Evolutionary conservation across 306 rosid genomes (phyloP), one percentile per base, ranked within the genome.

Genomic region (Delonix regia): DNA sequence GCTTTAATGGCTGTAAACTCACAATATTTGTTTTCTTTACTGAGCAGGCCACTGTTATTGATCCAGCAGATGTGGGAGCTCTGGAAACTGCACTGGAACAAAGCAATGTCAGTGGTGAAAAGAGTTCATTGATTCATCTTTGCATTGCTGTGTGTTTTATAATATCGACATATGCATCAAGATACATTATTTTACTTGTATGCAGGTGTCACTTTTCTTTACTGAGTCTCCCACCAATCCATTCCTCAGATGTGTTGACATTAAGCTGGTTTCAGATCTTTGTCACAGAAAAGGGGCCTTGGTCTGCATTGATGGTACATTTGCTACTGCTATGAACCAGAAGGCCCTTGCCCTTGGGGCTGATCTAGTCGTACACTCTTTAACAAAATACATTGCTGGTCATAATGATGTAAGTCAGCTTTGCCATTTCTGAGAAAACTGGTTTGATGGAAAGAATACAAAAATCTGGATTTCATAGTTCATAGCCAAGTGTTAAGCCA

Each of bases 151-250:
- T 44, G 13, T 56, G 27, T 19, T 75, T 1, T 42, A 62, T 61
- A 22, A 33, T 69, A 34, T 75, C 60, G 44, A 8, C 53, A 9
- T 34, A 68, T 36, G 22, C 61, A 74, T 60, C 39, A 47, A 81
- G 51, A 30, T 73, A 53, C 64, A 55, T 9, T 19, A 30, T 73
- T 73, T 47, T 78, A 33, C 70, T 22, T 76, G 12, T 24, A n/a
- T 86, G 81, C 86, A 94, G 99, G 97, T 92, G 78, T 89, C 97
- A 71, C 83, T 94, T 39, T 94, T 90, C 91, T 94, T 90, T 84
- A 94, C 99, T 0, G 99, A 94, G 83, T 94, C 99, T 79, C 99
- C 99, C 41, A 94, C 99, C 61, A 94, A 94, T 84, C 99, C 99
- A 25, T 94, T 89, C 87, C 90, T 94, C 53, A 86, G 99, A 89